phyloP scores from a whole-genome alignment of 352 stramenopile species.

The Phytophthora sp. region DNA sequence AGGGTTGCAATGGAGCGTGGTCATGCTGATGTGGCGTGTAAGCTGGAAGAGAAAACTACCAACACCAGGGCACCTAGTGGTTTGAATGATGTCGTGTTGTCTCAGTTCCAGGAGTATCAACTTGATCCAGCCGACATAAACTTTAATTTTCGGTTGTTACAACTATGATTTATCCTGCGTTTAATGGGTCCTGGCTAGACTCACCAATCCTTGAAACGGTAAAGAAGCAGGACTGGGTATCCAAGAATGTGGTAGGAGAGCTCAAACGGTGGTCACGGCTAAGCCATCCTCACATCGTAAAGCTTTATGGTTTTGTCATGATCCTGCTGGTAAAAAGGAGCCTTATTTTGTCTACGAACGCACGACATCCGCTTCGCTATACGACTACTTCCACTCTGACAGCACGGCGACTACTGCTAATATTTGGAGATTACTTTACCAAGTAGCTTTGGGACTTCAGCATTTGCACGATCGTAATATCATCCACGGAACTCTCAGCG shows the following conservation, averaged over 20 bases:
- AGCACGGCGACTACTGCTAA: neutral
- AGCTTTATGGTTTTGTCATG: constrained; percentile 18
- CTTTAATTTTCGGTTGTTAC: constrained; percentile 1
- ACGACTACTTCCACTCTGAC: neutral
- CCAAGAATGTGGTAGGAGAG: constrained; percentile 11
- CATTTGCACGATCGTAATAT: constrained; percentile 32
- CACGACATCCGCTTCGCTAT: neutral
- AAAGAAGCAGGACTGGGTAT: neutral
- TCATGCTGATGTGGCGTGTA: neutral
- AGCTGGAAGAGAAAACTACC: too few species aligned
- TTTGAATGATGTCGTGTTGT: neutral
- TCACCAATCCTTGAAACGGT: constrained; percentile 1
- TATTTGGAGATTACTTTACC: constrained; percentile 19
- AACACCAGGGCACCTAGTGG: neutral
- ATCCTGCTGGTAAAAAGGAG: neutral
- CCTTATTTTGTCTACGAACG: constrained; percentile 19
- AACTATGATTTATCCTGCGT: neutral
- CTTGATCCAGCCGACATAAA: constrained; percentile 1
- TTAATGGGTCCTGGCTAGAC: constrained; percentile 1
- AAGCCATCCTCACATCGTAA: constrained; percentile 20
- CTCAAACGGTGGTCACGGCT: constrained; percentile 19
- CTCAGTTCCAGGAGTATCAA: neutral
- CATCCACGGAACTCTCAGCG: constrained; percentile 15
- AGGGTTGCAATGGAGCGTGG: neutral
- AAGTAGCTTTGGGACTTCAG: constrained; percentile 27